These are phyloP conservation scores for Aspergillus ustus DNA, from an alignment of 2,329 filamentous ascomycete genomes.

Conservation along the genomic window DNA sequence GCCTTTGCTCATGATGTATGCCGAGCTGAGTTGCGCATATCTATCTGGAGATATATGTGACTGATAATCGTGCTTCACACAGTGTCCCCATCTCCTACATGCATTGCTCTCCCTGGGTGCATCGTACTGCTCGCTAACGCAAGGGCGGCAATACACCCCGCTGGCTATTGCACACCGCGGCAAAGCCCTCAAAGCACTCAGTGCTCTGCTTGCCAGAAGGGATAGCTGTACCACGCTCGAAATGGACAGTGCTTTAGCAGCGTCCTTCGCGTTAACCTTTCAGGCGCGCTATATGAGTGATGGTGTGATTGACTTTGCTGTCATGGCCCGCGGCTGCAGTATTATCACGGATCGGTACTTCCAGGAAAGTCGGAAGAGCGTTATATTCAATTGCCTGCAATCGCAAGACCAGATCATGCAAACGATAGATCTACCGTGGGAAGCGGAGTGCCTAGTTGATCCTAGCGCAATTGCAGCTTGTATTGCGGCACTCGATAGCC, in stretches of 20 bases:
- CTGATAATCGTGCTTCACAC: constrained; percentile 22
- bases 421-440: constrained; percentile 12
- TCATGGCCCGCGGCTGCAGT: constrained; percentile 40
- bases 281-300: constrained; percentile 41
- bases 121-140: constrained; percentile 56
- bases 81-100: constrained; percentile 69
- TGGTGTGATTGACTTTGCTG: constrained; percentile 38
- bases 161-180: constrained; percentile 68
- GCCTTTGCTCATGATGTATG: constrained; percentile 14
- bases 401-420: constrained; percentile 4
- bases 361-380: constrained; percentile 18
- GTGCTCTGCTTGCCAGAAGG: constrained; percentile 52
- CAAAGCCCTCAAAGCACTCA: constrained; percentile 67
- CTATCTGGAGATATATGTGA: neutral
- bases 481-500: constrained; percentile 24
- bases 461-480: constrained; percentile 20
- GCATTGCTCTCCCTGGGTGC: constrained; percentile 71
- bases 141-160: constrained; percentile 57
- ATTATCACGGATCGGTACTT: constrained; percentile 42
- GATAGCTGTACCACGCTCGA: constrained; percentile 25
- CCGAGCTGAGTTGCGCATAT: neutral
- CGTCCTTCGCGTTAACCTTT: constrained; percentile 40
- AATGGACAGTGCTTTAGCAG: constrained; percentile 36
- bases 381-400: constrained; percentile 21
- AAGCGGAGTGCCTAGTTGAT: neutral